Base-by-base conservation (phyloP, 345 rosid genomes). In the Bretschneidera sinensis region DNA sequence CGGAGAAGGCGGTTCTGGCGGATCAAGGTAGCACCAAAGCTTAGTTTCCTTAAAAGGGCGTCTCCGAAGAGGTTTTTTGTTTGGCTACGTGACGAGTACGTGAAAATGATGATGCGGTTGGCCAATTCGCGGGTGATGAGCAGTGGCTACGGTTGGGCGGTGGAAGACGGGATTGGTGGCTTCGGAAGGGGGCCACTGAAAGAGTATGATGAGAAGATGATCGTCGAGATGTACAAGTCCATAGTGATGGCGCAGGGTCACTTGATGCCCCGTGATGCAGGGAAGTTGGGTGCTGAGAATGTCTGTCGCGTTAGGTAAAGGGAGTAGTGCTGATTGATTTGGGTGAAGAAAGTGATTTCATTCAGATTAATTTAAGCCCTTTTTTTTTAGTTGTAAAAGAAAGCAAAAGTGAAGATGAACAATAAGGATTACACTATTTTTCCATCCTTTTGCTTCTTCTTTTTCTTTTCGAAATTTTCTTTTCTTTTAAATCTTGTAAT, bases 51-150 rank as follows among this genome's bases (percentile, higher is more conserved):
- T n/a, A 69, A 64, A 57, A 49, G 21, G 61, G 68, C 68, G 14
- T 68, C 76, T 5, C 88, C 91, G 11, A 87, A 77, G 76, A 77
- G 67, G 71, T 21, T 79, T 24, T 24, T 85, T 17, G 74, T 75
- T 23, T 82, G 88, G 82, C 76, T 87, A 16, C 68, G 95, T 1
- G 91, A 84, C 62, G 82, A 85, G n/a, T 86, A 84, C 76, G 88
- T 82, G 55, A 86, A 79, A 21, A 75, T 81, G 91, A 84, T 84
- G 91, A 62, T 84, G 24, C 57, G 78, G 33, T 18, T 88, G 5
- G 86, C 83, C 4, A 75, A 67, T 33, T 77, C 87, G 33, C 75
- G 69, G 60, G 68, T 74, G 43, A 48, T 72, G 19, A 62, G 65
- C 25, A 43, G 61, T 17, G 65, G 78, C 0, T 72, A 75, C 71